phyloP scores from a whole-genome alignment of 805 yeast species.

The Brettanomyces bruxellensis region DNA sequence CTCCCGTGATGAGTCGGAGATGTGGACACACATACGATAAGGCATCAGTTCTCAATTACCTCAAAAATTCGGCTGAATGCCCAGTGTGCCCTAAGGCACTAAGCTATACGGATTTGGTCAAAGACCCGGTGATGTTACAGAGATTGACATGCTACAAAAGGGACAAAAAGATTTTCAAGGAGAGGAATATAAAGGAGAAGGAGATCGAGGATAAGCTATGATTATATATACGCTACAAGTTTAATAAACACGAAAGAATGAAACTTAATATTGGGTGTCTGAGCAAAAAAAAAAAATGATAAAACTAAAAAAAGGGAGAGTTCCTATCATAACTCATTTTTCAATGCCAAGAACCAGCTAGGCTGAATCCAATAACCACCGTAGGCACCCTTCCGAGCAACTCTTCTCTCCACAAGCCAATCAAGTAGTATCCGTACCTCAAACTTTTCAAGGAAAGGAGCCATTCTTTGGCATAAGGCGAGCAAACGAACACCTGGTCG shows the following conservation, averaged over 20 bases:
- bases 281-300: no score
- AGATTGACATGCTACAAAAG: slow-evolving; percentile 7
- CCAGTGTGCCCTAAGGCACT: slow-evolving; percentile 42
- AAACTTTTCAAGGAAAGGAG: slow-evolving; percentile 24
- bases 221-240: not conserved
- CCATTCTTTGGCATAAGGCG: slow-evolving; percentile 15
- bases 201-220: slow-evolving; percentile 4
- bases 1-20: slow-evolving; percentile 44
- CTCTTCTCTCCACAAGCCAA: slow-evolving; percentile 38
- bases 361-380: slow-evolving; percentile 35
- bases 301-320: no score
- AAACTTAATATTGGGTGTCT: no score
- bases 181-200: slow-evolving; percentile 1
- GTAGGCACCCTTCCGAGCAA: slow-evolving; percentile 24
- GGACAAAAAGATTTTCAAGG: slow-evolving; percentile 2
- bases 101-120: not conserved
- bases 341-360: slow-evolving; percentile 33
- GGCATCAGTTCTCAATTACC: slow-evolving; percentile 30
- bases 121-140: slow-evolving; percentile 10
- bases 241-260: no score
- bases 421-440: slow-evolving; percentile 31
- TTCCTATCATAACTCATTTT: not conserved
- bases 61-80: slow-evolving; percentile 31
- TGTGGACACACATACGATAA: slow-evolving; percentile 62
- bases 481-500: slow-evolving; percentile 43